These are phyloP conservation scores for Pseudotsuga menziesii DNA, from an alignment of 75 land plant genomes.

Conservation along the genomic window DNA sequence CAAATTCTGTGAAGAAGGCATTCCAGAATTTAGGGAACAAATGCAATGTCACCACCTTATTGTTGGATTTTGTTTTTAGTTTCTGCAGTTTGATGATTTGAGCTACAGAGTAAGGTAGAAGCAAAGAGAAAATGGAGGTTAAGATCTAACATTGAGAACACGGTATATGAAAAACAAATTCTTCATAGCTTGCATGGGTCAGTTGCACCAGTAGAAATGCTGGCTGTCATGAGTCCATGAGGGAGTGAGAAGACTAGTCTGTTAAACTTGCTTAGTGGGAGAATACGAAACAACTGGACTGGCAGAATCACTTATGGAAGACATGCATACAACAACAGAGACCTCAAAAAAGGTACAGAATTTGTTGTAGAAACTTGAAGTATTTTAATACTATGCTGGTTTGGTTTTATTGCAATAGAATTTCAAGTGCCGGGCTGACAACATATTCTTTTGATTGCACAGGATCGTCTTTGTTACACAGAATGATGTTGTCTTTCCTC, in stretches of 20 bases:
- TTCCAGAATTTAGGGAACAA: not conserved
- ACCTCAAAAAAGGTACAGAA: conserved; percentile 8
- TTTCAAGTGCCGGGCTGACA: not conserved
- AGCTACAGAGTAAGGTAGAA: conserved; percentile 8
- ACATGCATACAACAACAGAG: conserved; percentile 12
- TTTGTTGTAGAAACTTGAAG: not conserved
- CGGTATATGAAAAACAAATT: conserved; percentile 8
- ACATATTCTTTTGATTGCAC: not conserved
- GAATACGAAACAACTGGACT: not conserved
- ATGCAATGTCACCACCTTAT: not conserved
- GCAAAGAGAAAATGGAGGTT: not conserved
- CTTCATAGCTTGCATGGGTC: conserved; percentile 14
- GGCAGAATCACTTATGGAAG: conserved; percentile 14
- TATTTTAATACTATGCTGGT: not conserved
- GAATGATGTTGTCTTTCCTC: conserved; percentile 33
- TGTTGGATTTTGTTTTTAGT: not conserved
- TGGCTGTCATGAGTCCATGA: conserved; percentile 24
- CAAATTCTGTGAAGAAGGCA: not conserved
- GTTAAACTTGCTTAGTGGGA: conserved; percentile 13
- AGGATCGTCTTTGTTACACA: conserved; percentile 47
- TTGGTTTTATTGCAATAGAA: not conserved
- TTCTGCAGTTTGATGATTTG: conserved; percentile 14
- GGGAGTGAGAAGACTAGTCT: conserved; percentile 25
- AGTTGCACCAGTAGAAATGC: conserved; percentile 16
- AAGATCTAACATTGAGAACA: not conserved